phyloP scores from a whole-genome alignment of 176 grass and related monocot genomes.

The Eleusine coracana region DNA sequence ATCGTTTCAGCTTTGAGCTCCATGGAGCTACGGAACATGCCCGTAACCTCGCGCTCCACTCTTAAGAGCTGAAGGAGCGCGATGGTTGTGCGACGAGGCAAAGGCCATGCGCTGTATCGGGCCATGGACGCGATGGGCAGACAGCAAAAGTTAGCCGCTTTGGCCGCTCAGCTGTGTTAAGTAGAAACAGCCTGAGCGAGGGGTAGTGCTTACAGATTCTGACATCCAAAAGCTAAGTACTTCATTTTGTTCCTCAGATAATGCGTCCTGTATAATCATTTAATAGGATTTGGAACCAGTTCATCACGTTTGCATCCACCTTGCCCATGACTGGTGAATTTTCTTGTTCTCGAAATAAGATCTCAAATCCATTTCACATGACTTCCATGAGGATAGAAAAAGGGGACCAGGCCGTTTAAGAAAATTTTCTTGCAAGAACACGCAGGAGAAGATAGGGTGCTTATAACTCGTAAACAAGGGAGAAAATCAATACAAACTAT shows the following conservation, averaged over 20 bases:
- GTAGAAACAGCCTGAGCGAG: constrained; percentile 36
- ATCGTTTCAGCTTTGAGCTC: neutral
- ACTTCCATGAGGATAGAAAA: neutral
- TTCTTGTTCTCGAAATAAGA: neutral
- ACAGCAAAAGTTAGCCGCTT: constrained; percentile 28
- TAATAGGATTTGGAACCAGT: neutral
- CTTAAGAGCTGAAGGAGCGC: constrained; percentile 39
- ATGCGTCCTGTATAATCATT: neutral
- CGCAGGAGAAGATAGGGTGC: neutral
- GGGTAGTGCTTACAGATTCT: constrained; percentile 30
- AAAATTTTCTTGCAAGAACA: neutral
- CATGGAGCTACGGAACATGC: constrained; percentile 3
- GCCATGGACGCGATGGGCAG: constrained; percentile 29
- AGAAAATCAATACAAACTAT: neutral
- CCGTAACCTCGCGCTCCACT: constrained; percentile 46
- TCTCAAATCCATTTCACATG: neutral
- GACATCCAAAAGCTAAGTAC: neutral
- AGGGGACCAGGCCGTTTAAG: neutral
- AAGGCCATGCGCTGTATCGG: neutral
- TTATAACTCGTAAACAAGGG: neutral
- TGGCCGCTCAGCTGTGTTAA: constrained; percentile 39
- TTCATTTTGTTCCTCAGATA: neutral
- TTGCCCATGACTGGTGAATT: neutral
- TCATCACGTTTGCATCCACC: neutral
- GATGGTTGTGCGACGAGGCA: constrained; percentile 22